These are phyloP conservation scores for Starmerella roubikii DNA, from an alignment of 805 yeast species.

Conservation along the genomic window DNA sequence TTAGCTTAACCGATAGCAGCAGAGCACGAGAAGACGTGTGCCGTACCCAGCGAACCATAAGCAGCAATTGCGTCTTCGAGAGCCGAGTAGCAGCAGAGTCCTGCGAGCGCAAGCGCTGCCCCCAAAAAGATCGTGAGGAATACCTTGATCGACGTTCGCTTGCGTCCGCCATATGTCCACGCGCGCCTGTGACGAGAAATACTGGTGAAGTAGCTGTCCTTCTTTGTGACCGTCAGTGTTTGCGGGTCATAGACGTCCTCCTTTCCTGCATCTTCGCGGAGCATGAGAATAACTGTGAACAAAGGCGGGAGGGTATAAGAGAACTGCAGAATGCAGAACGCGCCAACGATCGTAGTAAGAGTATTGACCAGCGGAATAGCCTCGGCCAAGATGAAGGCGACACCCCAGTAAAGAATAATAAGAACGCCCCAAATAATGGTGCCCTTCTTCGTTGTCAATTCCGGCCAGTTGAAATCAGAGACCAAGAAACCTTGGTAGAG, in stretches of 20 bases:
- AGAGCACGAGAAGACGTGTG: too few relatives aligned
- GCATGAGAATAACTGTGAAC: slow-evolving; percentile 10
- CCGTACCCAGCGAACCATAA: too few relatives aligned
- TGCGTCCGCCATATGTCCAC: too few relatives aligned
- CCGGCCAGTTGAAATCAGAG: slow-evolving; percentile 25
- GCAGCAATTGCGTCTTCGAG: too few relatives aligned
- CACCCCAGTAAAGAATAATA: slow-evolving; percentile 33
- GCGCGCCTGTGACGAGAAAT: too few relatives aligned
- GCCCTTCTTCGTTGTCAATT: slow-evolving; percentile 27
- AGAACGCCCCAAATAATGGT: slow-evolving; percentile 28
- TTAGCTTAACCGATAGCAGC: too few relatives aligned
- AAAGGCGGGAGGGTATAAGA: slow-evolving; percentile 34
- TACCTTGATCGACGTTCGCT: too few relatives aligned
- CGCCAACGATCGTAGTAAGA: slow-evolving; percentile 31
- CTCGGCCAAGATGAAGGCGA: slow-evolving; percentile 33
- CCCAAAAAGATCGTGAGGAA: too few relatives aligned
- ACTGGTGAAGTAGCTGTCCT: too few relatives aligned
- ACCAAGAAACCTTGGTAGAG: slow-evolving; percentile 31
- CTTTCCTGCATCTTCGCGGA: slow-evolving; percentile 11
- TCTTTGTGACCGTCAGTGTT: slow-evolving; percentile 8
- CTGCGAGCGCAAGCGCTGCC: too few relatives aligned
- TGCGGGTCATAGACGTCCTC: slow-evolving; percentile 13
- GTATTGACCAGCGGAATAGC: slow-evolving; percentile 34
- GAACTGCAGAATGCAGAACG: slow-evolving; percentile 35
- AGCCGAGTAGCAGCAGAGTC: too few relatives aligned